Evolutionary conservation across 495 filamentous ascomycete genomes (phyloP).

Genomic region (Podospora conica): DNA sequence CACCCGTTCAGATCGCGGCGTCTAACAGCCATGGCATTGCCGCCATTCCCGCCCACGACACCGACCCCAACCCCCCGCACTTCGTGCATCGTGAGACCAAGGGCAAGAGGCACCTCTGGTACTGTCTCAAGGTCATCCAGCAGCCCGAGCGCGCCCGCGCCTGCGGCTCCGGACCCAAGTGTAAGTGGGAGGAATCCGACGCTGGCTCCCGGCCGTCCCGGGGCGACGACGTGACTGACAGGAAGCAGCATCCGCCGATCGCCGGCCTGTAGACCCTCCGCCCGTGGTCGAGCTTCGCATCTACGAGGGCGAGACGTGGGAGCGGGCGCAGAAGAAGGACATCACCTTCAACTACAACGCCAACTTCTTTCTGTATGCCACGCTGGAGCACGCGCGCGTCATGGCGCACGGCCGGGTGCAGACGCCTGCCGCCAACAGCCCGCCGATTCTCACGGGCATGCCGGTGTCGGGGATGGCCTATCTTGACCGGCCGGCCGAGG

Average conservation of each 20-base stretch:
- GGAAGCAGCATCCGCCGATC: constrained; percentile 76
- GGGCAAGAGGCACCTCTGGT: constrained; percentile 74
- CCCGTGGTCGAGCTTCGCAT: constrained; percentile 92
- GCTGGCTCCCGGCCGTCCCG: neutral
- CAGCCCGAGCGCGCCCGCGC: constrained; percentile 94
- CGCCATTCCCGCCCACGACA: constrained; percentile 22
- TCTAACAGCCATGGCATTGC: constrained; percentile 22
- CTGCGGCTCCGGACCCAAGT: constrained; percentile 92
- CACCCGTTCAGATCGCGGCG: constrained; percentile 23
- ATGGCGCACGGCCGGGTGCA: constrained; percentile 76
- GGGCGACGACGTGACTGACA: constrained; percentile 9
- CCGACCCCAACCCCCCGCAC: constrained; percentile 10
- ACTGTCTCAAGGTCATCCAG: constrained; percentile 81
- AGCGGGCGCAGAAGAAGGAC: constrained; percentile 59
- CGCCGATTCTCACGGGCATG: constrained; percentile 87
- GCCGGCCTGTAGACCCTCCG: constrained; percentile 92
- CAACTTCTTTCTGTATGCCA: constrained; percentile 96
- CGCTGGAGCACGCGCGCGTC: constrained; percentile 77
- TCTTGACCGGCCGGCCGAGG: constrained; percentile 81
- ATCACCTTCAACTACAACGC: constrained; percentile 92
- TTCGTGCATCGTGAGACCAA: constrained; percentile 56
- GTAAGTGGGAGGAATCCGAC: constrained; percentile 45
- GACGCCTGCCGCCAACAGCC: constrained; percentile 55
- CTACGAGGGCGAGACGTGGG: constrained; percentile 63
- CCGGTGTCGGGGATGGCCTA: constrained; percentile 97